Percentiles rank a stretch among this genome's conserved stretches.
Evolutionary conservation across 257 asterid species (phyloP).

Genomic region (Thymus mandschuricus): DNA sequence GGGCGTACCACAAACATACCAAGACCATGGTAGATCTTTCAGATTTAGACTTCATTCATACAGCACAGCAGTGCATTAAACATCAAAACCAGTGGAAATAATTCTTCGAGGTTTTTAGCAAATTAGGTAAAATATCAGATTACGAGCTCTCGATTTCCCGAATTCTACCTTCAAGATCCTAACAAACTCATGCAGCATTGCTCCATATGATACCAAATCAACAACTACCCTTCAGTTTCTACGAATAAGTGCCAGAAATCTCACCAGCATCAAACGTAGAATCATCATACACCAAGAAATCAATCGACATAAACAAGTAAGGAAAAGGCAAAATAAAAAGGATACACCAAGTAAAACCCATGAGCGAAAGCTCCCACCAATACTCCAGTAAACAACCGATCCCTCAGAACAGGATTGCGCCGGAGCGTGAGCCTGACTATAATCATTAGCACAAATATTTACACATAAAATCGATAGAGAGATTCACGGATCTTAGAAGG

Average conservation of each 20-base stretch:
- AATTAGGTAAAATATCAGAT: background rate
- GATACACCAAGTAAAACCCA: slow-evolving; percentile 65
- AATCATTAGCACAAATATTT: background rate
- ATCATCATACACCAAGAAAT: background rate
- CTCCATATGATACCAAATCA: slow-evolving; percentile 9
- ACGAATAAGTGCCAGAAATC: background rate
- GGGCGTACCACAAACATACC: background rate
- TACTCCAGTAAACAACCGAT: slow-evolving; percentile 64
- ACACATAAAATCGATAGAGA: background rate
- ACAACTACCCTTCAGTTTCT: background rate
- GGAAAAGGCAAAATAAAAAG: slow-evolving; percentile 7
- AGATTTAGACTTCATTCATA: background rate
- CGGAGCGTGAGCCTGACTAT: slow-evolving; percentile 51
- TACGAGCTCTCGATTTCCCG: slow-evolving; percentile 1
- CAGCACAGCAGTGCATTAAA: slow-evolving; percentile 8
- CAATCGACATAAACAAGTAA: slow-evolving; percentile 12
- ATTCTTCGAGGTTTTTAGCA: background rate
- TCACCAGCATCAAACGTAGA: slow-evolving; percentile 2
- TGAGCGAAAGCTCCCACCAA: slow-evolving; percentile 84
- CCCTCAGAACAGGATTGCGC: slow-evolving; percentile 79
- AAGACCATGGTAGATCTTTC: background rate
- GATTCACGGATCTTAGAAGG: background rate
- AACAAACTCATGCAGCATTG: background rate
- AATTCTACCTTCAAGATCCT: slow-evolving; percentile 7
- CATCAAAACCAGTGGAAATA: background rate